Base-by-base conservation (phyloP, 208 protist genomes). In the Crithidia thermophila region DNA sequence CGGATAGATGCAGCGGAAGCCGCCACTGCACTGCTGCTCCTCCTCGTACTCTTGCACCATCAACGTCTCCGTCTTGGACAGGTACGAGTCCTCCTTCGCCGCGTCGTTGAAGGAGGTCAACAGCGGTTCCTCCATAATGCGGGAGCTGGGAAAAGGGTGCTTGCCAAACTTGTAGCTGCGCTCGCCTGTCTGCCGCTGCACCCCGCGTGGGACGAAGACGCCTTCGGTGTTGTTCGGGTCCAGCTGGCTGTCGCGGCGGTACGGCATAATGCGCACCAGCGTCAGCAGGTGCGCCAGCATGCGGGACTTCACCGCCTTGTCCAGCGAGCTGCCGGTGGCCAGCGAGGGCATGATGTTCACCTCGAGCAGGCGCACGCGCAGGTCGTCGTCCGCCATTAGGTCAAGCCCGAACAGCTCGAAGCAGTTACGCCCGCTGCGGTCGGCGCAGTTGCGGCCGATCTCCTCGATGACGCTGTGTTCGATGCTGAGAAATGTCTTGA, bases 301-400 rank as follows among this genome's bases (percentile, higher is more conserved):
- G 37, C 90, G 87, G 6, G 77, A 82, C 72, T 95, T 97, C 8
- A 97, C 88, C 10, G 87, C 89, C 77, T 94, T 94, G 63, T 97
- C 93, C 30, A 95, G 77, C 6, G 79, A 72, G 53, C 81, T 88
- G 53, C 83, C 89, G 25, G 91, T 97, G 1, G 89, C 89, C 28
- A 94, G 79, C 9, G 87, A 95, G 11, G 93, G 90, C 93, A 97
- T 96, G 45, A 97, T 97, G 67, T 97, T 97, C 36, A 90, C 89
- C 77, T 96, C 93, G 56, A 97, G 87, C 55, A 97, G 79, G 18
- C 82, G 79, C 27, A 93, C 79, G 55, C 92, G 91, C 42, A 91
- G 75, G 27, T 79, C 53, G 28, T 81, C 75, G 60, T 96, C 93
- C 13, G 75, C 79, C 89, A 97, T 92, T 21, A 96, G 46, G 61